These are phyloP conservation scores for Gremmenia infestans DNA, from an alignment of 2,329 filamentous ascomycete genomes.

Conservation along the genomic window DNA sequence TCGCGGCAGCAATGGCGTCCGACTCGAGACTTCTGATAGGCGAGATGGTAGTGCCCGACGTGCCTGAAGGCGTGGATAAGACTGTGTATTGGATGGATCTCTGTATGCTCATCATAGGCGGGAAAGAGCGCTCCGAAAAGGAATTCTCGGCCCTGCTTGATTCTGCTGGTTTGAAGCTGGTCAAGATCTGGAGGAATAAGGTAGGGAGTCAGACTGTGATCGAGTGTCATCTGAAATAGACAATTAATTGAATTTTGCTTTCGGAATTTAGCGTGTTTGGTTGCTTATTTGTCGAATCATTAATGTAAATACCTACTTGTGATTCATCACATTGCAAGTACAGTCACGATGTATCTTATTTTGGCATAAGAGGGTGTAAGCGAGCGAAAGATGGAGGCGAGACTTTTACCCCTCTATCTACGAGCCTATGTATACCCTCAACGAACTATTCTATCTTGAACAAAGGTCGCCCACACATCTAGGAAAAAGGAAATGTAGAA, in stretches of 20 bases:
- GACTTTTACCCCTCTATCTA: too few relatives aligned
- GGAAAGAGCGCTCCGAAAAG: conserved; percentile 12
- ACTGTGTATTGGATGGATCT: conserved; percentile 14
- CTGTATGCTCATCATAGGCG: conserved; percentile 15
- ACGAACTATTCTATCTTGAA: too few relatives aligned
- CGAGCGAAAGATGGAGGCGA: too few relatives aligned
- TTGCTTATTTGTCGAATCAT: too few relatives aligned
- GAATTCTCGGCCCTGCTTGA: conserved; percentile 11
- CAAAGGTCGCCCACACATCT: too few relatives aligned
- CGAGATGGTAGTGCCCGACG: conserved; percentile 17
- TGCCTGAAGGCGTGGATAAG: conserved; percentile 4
- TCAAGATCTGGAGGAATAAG: conserved; percentile 11
- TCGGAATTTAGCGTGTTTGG: not conserved
- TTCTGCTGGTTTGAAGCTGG: conserved; percentile 9
- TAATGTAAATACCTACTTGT: too few relatives aligned
- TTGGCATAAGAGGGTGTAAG: too few relatives aligned
- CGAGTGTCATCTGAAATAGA: conserved; percentile 9
- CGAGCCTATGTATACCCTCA: too few relatives aligned
- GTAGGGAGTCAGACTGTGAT: conserved; percentile 9
- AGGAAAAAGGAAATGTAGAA: too few relatives aligned
- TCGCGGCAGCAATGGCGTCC: conserved; percentile 16
- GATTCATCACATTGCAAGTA: too few relatives aligned
- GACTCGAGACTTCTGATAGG: conserved; percentile 13
- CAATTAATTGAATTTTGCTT: too few relatives aligned
- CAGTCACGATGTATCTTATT: too few relatives aligned